Evolutionary conservation across 768 basidiomycete genomes (phyloP), one percentile per base, ranked within the genome.

Genomic region (Galerina sulciceps): DNA sequence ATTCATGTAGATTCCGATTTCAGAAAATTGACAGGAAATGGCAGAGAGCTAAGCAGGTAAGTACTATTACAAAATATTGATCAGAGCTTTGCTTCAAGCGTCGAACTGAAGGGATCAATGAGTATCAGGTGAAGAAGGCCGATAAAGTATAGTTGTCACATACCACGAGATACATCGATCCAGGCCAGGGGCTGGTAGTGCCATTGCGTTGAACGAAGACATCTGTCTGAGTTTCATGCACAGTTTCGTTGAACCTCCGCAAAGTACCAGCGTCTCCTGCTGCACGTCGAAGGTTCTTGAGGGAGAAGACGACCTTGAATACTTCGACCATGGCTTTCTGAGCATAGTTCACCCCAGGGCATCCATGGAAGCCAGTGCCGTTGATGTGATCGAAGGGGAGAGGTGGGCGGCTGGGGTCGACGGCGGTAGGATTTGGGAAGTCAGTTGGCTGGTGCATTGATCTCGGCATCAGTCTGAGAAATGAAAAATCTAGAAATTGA

Each of bases 241-340:
- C 41, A 14, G 49, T 40, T 20, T 64, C 63, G 10, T 38, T 55
- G 26, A 64, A 48, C 41, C 57, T 47, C 42, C 59, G 56, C 49
- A 60, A 40, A 6, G 15, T 50, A 6, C 84, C 85, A 10, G 76
- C 69, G 47, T 72, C 64, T 1, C 81, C 83, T 13, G 76, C 70
- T 1, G 80, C 83, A 35, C 80, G 78, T 20, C 79, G 76, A 36
- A 84, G 58, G 61, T 81, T 81, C 61, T 76, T 73, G 34, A 78
- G 61, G 46, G 59, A 74, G 71, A 84, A 82, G 34, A 85, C 69
- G n/a, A 70, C 72, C 65, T 75, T 77, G 50, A 85, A 64, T 38
- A 79, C 76, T 60, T 82, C 80, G 4, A 77, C 69, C 26, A 80
- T 75, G 9, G 75, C 73, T 43, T 73, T 69, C 57, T 78, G 73